Base-by-base conservation (phyloP, 805 yeast genomes). In the Nakazawaea ambrosiae region DNA sequence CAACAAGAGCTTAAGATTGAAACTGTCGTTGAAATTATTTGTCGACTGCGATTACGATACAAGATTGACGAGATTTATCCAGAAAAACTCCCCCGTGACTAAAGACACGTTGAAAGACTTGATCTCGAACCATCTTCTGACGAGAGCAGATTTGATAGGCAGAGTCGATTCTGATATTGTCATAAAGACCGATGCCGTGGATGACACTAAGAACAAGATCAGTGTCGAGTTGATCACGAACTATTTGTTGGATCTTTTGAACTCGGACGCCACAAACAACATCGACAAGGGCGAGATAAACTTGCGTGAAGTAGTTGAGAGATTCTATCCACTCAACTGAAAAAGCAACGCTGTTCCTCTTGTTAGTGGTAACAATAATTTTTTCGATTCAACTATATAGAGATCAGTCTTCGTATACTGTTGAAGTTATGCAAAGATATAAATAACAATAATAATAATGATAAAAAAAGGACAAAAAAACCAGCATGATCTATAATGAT, bases 31-130 rank as follows among this genome's bases (percentile, higher is more conserved):
- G 45, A 81, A 76, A 50, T 75, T 89, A 2, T 89, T 81, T 48
- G 67, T 89, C 12, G 92, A 85, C 46, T 73, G 87, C 44, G 97
- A 89, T 57, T 77, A 90, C 1, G 97, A 89, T 55, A 76, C 82
- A 4, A 61, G 96, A 38, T 61, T 89, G 28, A 78, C 86, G n/a
- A 71, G 95, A 45, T 76, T 92, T 82, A 80, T 85, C 33, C 61
- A 66, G 38, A 45, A 60, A 33, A 31, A 26, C 10, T 19, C 34
- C 4, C 20, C 33, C 5, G 23, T 14, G 7, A 24, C 27, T 9
- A 33, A 33, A 16, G 37, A 26, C 8, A 20, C 19, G 3, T 26
- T 34, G 28, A 20, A 29, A 10, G 20, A 31, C n/a, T 17, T 39
- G 17, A 39, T 39, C 18, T 9, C 31, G 20, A 26, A 16, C 20